Evolutionary conservation across 352 stramenopile genomes (phyloP).

Genomic region (Pythium sp.): DNA sequence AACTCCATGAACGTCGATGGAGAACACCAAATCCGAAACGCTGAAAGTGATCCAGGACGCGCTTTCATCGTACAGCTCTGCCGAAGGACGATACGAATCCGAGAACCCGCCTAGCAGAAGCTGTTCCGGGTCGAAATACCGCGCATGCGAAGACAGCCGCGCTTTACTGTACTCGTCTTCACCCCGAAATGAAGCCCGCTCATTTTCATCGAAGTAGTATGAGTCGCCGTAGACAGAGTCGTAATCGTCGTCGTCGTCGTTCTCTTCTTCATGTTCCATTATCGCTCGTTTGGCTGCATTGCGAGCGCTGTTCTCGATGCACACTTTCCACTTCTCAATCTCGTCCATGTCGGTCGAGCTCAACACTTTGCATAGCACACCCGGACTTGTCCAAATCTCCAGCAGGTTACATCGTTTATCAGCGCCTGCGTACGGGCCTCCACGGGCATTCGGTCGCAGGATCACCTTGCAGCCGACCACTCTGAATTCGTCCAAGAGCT

Average conservation of each 20-base stretch:
- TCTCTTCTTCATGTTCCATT: constrained; percentile 15
- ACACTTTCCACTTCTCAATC: constrained; percentile 70
- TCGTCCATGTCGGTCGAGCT: constrained; percentile 54
- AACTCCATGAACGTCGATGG: constrained; percentile 64
- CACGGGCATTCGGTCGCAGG: constrained; percentile 44
- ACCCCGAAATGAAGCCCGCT: background rate
- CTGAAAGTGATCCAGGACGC: constrained; percentile 77
- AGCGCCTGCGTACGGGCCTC: constrained; percentile 37
- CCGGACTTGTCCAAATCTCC: constrained; percentile 53
- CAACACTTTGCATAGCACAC: constrained; percentile 57
- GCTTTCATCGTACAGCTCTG: constrained; percentile 46
- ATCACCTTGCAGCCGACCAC: constrained; percentile 66
- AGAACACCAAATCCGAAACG: constrained; percentile 52
- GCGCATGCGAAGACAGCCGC: constrained; percentile 19
- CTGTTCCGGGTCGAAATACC: constrained; percentile 36
- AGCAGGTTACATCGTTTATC: constrained; percentile 37
- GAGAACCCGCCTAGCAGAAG: constrained; percentile 72
- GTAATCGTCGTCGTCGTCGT: constrained; percentile 34
- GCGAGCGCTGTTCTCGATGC: constrained; percentile 55
- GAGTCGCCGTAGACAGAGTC: constrained; percentile 27
- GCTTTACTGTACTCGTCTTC: constrained; percentile 16
- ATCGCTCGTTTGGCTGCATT: constrained; percentile 31
- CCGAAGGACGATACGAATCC: constrained; percentile 53
- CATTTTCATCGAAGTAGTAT: constrained; percentile 21
- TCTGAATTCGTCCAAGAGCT: constrained; percentile 67